Percentiles rank a stretch among this genome's conserved stretches.
phyloP scores from a whole-genome alignment of 345 rosid genomes.

The Euphorbia pulcherrima region DNA sequence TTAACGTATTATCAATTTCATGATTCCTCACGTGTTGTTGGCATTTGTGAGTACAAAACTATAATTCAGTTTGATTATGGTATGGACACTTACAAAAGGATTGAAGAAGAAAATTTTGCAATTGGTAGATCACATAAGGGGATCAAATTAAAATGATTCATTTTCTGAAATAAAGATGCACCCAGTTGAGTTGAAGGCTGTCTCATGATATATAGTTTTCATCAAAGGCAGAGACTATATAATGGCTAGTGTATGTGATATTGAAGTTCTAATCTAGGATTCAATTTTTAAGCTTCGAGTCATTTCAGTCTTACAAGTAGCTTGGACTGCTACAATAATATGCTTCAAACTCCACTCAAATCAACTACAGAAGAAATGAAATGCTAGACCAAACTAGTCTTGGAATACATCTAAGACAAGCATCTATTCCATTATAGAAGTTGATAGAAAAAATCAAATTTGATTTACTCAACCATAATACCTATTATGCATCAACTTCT shows the following conservation, averaged over 20 bases:
- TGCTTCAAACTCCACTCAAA: not conserved
- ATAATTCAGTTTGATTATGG: not conserved
- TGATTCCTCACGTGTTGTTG: not conserved
- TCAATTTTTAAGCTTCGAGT: not conserved
- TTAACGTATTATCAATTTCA: not conserved
- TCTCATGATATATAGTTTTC: not conserved
- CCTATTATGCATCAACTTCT: not conserved
- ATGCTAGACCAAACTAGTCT: not conserved
- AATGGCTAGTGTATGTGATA: not conserved
- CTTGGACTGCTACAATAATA: not conserved
- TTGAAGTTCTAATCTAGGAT: not conserved
- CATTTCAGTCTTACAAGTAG: not conserved
- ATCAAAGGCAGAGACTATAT: not conserved
- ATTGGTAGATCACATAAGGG: too few species aligned
- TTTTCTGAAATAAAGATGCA: not conserved
- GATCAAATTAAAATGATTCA: too few species aligned
- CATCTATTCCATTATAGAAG: too few species aligned
- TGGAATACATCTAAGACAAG: not conserved
- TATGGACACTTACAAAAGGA: too few species aligned
- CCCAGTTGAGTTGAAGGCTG: not conserved
- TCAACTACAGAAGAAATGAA: not conserved
- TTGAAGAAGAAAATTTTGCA: too few species aligned
- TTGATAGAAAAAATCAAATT: too few species aligned
- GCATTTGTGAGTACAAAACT: not conserved
- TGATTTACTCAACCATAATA: not conserved